Evolutionary conservation across 805 yeast genomes (phyloP).

Genomic region (Starmerella vaccinii): DNA sequence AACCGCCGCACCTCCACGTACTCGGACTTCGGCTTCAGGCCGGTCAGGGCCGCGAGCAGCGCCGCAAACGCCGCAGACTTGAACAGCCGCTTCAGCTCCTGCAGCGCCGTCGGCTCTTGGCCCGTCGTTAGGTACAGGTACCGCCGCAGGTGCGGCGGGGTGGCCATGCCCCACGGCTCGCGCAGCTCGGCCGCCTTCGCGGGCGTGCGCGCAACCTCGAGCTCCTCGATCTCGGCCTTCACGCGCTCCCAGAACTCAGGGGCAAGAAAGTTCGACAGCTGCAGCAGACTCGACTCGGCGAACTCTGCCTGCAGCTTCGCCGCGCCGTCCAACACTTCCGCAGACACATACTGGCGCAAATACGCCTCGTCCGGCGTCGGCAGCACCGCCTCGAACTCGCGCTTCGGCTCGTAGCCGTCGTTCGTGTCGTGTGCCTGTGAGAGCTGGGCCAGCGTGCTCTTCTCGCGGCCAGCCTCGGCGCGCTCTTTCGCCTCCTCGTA

Average conservation of each 20-base stretch:
- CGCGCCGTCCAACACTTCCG: slow-evolving; percentile 39
- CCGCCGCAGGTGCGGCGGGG: slow-evolving; percentile 89
- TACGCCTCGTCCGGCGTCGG: slow-evolving; percentile 39
- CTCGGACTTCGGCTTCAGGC: slow-evolving; percentile 48
- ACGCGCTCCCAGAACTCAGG: slow-evolving; percentile 42
- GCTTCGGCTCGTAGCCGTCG: slow-evolving; percentile 75
- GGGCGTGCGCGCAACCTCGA: slow-evolving; percentile 34
- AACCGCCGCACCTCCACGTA: slow-evolving; percentile 71
- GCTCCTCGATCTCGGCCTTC: slow-evolving; percentile 41
- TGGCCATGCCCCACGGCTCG: slow-evolving; percentile 78
- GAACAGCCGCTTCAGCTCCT: slow-evolving; percentile 45
- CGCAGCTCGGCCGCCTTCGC: slow-evolving; percentile 12
- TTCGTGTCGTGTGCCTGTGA: slow-evolving; percentile 65
- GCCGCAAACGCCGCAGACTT: slow-evolving; percentile 53
- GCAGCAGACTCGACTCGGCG: slow-evolving; percentile 57
- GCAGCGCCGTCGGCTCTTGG: slow-evolving; percentile 30
- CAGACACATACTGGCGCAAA: slow-evolving; percentile 47
- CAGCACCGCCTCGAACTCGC: slow-evolving; percentile 24
- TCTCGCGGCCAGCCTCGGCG: slow-evolving; percentile 68
- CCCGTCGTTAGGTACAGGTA: slow-evolving; percentile 60
- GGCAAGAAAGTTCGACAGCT: slow-evolving; percentile 53
- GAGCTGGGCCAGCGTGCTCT: slow-evolving; percentile 61
- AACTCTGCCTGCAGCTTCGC: slow-evolving; percentile 43
- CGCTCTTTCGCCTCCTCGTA: slow-evolving; percentile 34
- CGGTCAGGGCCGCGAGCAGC: slow-evolving; percentile 58